phyloP scores from a whole-genome alignment of 345 rosid species.

The Bruguiera sexangula region DNA sequence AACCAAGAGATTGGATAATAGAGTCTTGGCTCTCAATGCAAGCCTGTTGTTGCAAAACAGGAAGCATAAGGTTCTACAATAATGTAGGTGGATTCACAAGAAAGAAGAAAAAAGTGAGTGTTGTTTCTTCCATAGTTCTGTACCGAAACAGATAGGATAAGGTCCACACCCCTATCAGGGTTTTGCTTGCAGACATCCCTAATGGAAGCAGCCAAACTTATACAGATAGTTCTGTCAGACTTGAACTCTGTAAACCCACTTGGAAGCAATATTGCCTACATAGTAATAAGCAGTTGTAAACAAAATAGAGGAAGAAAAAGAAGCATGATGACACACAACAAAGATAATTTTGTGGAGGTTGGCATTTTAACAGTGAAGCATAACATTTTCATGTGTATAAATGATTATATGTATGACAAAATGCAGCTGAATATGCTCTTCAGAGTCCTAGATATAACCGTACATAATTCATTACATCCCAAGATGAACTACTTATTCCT shows the following conservation, averaged over 20 bases:
- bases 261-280: constrained; percentile 68
- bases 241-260: constrained; percentile 48
- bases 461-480: no score
- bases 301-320: constrained; percentile 7
- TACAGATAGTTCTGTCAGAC: constrained; percentile 58
- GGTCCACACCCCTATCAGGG: constrained; percentile 97
- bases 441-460: neutral
- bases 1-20: constrained; percentile 72
- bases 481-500: no score
- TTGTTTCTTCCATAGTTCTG: constrained; percentile 18
- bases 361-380: neutral
- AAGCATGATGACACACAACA: neutral
- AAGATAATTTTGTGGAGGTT: neutral
- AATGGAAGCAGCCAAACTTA: constrained; percentile 78
- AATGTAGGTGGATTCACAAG: neutral
- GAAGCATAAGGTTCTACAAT: neutral
- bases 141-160: constrained; percentile 95
- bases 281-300: constrained; percentile 18
- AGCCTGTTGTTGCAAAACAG: constrained; percentile 47
- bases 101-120: neutral
- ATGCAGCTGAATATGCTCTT: neutral
- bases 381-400: neutral
- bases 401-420: neutral
- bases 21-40: constrained; percentile 79
- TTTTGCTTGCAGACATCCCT: constrained; percentile 74